Percentiles rank a stretch among this genome's conserved stretches.
phyloP scores from a whole-genome alignment of 225 moss, liverwort and hornwort genomes.

The Antitrichia curtipendula region DNA sequence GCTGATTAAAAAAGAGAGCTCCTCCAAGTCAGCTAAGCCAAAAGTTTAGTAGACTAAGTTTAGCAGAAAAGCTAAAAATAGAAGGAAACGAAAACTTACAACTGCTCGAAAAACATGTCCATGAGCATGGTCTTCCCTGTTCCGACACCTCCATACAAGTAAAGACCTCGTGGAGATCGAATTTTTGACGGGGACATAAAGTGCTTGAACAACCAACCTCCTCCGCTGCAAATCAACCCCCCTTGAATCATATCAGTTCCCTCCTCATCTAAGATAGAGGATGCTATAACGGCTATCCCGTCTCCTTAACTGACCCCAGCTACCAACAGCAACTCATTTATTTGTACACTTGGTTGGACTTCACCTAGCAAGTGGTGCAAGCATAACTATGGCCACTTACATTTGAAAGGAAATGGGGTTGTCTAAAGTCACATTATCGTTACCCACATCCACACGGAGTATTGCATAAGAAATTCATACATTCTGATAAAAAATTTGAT shows the following conservation, averaged over 20 bases:
- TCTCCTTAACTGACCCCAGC: background rate
- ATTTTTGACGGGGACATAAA: slow-evolving; percentile 38
- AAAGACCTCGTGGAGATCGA: slow-evolving; percentile 58
- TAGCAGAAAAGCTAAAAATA: background rate
- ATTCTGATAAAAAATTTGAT: background rate
- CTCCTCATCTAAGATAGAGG: background rate
- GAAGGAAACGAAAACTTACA: slow-evolving; percentile 21
- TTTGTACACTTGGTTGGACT: background rate
- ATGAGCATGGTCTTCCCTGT: slow-evolving; percentile 95
- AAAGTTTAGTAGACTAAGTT: background rate
- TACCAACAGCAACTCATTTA: background rate
- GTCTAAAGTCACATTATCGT: background rate
- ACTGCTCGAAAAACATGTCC: slow-evolving; percentile 83
- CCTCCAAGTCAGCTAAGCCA: background rate
- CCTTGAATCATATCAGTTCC: background rate
- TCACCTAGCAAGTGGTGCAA: background rate
- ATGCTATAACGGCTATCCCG: background rate
- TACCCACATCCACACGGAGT: background rate
- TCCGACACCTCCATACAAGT: slow-evolving; percentile 80
- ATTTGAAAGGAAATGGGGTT: background rate
- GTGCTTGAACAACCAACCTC: slow-evolving; percentile 63
- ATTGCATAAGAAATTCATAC: background rate
- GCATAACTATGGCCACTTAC: background rate
- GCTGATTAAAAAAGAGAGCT: background rate
- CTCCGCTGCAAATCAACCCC: slow-evolving; percentile 23